Percentiles rank a stretch among this genome's conserved stretches.
Conservation (phyloP, 257 asterid species). For the Scutellaria minor region DNA sequence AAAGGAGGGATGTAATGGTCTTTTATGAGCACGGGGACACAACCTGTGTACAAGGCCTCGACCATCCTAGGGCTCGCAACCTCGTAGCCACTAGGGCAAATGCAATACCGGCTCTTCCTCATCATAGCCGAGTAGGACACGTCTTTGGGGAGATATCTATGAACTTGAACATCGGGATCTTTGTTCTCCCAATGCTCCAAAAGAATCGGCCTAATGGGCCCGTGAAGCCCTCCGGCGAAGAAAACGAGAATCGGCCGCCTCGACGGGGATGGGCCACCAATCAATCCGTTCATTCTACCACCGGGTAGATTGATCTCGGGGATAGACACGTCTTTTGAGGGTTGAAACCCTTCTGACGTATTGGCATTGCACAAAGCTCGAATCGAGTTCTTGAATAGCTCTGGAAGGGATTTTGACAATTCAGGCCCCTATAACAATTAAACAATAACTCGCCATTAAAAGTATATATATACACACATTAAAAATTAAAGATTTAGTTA, state of each 20-base stretch:
- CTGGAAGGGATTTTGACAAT: constrained; percentile 60
- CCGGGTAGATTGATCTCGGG: constrained; percentile 78
- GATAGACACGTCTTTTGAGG: constrained; percentile 75
- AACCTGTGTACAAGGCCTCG: constrained; percentile 73
- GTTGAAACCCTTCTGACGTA: constrained; percentile 70
- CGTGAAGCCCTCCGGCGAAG: constrained; percentile 89
- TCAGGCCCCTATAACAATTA: constrained; percentile 67
- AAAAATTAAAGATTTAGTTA: neutral
- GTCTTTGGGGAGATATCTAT: constrained; percentile 64
- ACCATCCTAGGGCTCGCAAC: constrained; percentile 91
- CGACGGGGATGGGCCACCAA: constrained; percentile 83
- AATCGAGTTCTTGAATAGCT: constrained; percentile 70
- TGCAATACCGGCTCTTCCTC: constrained; percentile 73
- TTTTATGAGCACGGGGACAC: constrained; percentile 71
- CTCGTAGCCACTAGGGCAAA: constrained; percentile 85
- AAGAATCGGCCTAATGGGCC: constrained; percentile 79
- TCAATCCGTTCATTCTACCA: constrained; percentile 64
- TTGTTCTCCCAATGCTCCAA: constrained; percentile 83
- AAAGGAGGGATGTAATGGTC: constrained; percentile 72
- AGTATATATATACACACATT: too few species aligned
- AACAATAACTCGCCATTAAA: neutral
- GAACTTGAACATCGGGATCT: constrained; percentile 65
- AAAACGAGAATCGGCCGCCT: constrained; percentile 62
- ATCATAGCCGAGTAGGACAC: constrained; percentile 63
- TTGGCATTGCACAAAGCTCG: constrained; percentile 88